Evolutionary conservation across 78 protist genomes (phyloP).

Genomic region (Creolimax fragrantissima): DNA sequence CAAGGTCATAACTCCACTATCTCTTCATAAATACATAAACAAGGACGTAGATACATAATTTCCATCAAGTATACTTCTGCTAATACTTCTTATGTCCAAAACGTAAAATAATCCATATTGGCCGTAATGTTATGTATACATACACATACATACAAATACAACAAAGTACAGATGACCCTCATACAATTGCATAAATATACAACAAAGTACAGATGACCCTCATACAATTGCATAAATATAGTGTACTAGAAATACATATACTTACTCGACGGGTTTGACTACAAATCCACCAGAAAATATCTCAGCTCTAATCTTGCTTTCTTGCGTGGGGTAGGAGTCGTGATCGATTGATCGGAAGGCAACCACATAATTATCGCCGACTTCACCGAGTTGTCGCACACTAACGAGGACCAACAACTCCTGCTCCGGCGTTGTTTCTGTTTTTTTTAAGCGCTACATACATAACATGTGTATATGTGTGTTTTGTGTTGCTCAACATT

Average conservation of each 20-base stretch:
- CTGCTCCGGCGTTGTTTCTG: neutral
- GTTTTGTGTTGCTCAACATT: too few species aligned
- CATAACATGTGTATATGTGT: neutral
- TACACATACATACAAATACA: too few species aligned
- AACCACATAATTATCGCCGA: neutral
- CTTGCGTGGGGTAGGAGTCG: neutral
- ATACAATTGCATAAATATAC: neutral
- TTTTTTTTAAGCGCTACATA: neutral
- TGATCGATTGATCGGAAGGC: neutral
- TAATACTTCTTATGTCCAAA: neutral
- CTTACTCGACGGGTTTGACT: neutral
- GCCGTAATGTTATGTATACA: too few species aligned
- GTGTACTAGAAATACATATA: neutral
- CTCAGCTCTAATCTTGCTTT: neutral
- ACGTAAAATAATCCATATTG: too few species aligned
- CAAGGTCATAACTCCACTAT: too few species aligned
- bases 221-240: neutral
- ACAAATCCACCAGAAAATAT: neutral
- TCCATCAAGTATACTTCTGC: too few species aligned
- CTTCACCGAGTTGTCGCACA: neutral
- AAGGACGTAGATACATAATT: neutral
- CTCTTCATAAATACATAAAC: neutral
- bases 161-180: too few species aligned
- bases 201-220: too few species aligned
- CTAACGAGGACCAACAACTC: neutral